Evolutionary conservation across 768 basidiomycete genomes (phyloP), one percentile per base, ranked within the genome.

Genomic region (Lentinula edodes): DNA sequence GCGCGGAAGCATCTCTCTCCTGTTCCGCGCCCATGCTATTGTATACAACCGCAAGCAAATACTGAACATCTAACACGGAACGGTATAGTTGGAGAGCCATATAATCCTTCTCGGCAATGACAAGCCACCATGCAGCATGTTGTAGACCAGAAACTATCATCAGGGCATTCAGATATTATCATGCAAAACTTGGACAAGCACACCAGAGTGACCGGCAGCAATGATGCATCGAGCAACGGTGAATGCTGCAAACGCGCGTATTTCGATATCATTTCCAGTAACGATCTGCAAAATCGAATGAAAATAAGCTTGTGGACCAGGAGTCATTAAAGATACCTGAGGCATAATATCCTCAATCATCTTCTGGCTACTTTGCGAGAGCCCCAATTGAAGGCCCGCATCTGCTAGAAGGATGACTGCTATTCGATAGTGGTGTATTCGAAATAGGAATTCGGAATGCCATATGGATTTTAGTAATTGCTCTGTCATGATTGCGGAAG

Each of bases 291-390:
- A 16, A 20, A 34, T 2, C 23, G 20, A 55, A 12, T 54, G 20
- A 13, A 55, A 9, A 45, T 10, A 23, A 45, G 50, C 12, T n/a
- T 13, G 15, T 34, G 28, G 32, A 59, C 10, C 28, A 38, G 52
- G 34, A 43, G 34, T 18, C 18, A 42, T 45, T 23, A 35, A 42
- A 65, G 75, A 62, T 61, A 88, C 92, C 75, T 93, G 92, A 20
- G 92, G 92, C 78, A 93, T 82, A 51, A 93, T 84, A 62, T 90
- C 91, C 52, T 91, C 87, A 51, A 95, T 66, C 54, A 93, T 79
- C 61, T 78, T 80, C 64, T 75, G 78, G 61, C 84, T 86, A 62
- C 84, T 80, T 66, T 83, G 82, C 13, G 87, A 81, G 82, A 93
- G 84, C 15, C 86, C 88, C 68, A 90, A 88, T 66, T 93, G 90